phyloP scores from a whole-genome alignment of 768 basidiomycete genomes.

The Nidularia sp. region DNA sequence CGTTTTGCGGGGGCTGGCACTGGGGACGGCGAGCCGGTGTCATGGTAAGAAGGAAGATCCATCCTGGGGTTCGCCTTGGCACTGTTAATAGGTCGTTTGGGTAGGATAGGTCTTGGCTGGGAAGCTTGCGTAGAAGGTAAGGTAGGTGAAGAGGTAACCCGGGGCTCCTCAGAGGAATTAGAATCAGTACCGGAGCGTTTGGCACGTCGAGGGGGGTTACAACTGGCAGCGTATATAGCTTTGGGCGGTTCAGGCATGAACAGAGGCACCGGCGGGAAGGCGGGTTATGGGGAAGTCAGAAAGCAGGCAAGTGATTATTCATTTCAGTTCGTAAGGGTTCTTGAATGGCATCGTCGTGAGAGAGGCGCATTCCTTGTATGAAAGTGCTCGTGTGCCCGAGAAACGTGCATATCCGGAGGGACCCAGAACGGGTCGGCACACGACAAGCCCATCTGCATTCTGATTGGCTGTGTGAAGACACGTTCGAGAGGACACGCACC shows the following conservation, averaged over 20 bases:
- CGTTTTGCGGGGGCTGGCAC: conserved; percentile 41
- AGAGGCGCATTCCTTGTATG: background rate
- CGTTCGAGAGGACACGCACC: conserved; percentile 17
- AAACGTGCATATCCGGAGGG: conserved; percentile 18
- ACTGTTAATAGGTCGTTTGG: conserved; percentile 9
- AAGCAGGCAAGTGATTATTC: background rate
- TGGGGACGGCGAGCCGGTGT: conserved; percentile 2
- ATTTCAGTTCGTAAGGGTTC: background rate
- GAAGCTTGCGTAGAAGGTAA: conserved; percentile 3
- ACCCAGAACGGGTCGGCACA: conserved; percentile 12
- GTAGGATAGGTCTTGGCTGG: conserved; percentile 16
- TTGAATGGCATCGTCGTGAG: background rate
- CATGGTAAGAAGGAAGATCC: conserved; percentile 9
- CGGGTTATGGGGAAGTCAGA: background rate
- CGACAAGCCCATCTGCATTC: conserved; percentile 16
- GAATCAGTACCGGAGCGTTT: conserved; percentile 21
- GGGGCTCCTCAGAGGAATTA: too few relatives aligned
- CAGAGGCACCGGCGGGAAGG: background rate
- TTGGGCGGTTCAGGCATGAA: conserved; percentile 1
- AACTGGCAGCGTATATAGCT: conserved; percentile 24
- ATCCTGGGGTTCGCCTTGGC: conserved; percentile 1
- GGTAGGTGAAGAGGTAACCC: conserved; percentile 3
- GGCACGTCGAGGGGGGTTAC: conserved; percentile 33
- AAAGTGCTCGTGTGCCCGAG: conserved; percentile 23
- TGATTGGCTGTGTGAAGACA: conserved; percentile 24